A percentile compares a stretch with the other conserved stretches of the same genome.
phyloP scores from a whole-genome alignment of 2,329 filamentous ascomycete genomes.

The Exophiala calicioides region DNA sequence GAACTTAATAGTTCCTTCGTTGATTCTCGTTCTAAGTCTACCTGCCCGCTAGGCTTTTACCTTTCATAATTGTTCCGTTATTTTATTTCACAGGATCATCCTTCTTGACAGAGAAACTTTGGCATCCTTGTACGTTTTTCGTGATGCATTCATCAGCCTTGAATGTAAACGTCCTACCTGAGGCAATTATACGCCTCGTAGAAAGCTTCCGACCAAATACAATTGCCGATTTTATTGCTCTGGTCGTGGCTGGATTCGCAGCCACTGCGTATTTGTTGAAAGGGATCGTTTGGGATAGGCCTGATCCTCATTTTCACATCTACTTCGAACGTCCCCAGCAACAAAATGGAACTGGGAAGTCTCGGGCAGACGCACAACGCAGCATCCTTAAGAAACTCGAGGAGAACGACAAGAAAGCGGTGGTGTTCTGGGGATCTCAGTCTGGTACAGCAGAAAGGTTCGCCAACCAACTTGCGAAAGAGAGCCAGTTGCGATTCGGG shows the following conservation, averaged over 20 bases:
- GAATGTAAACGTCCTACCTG: no score
- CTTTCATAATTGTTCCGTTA: no score
- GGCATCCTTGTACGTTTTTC: no score
- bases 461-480: slow-evolving; percentile 26
- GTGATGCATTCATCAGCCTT: no score
- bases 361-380: not conserved
- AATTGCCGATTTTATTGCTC: slow-evolving; percentile 46
- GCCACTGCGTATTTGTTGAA: slow-evolving; percentile 45
- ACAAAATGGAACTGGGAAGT: slow-evolving; percentile 35
- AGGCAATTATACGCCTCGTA: not conserved
- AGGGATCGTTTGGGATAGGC: slow-evolving; percentile 50
- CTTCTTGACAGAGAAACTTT: no score
- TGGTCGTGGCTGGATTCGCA: slow-evolving; percentile 40
- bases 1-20: no score
- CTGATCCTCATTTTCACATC: slow-evolving; percentile 52
- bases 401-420: slow-evolving; percentile 60
- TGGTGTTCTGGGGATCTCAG: slow-evolving; percentile 33
- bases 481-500: slow-evolving; percentile 64
- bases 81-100: no score
- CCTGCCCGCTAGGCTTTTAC: no score
- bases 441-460: slow-evolving; percentile 29
- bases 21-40: no score
- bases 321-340: slow-evolving; percentile 54
- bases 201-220: slow-evolving; percentile 1
- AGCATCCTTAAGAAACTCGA: slow-evolving; percentile 18